phyloP scores from a whole-genome alignment of 768 basidiomycete genomes.

The Pleurotus tuoliensis region DNA sequence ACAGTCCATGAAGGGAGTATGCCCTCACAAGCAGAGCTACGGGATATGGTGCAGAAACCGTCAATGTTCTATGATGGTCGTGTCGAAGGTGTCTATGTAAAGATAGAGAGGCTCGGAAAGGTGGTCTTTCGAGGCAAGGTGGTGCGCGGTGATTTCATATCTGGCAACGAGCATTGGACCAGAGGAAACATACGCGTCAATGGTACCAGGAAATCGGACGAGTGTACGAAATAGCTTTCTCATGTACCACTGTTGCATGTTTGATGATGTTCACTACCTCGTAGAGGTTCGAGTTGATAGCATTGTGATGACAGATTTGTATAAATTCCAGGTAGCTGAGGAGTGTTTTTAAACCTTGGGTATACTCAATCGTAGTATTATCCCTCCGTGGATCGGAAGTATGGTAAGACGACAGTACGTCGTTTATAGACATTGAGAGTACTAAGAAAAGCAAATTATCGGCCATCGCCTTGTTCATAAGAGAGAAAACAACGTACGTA shows the following conservation, averaged over 20 bases:
- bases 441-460: neutral
- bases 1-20: slow-evolving; percentile 38
- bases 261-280: too few species aligned
- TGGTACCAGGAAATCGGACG: slow-evolving; percentile 14
- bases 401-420: too few species aligned
- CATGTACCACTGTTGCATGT: too few species aligned
- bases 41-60: slow-evolving; percentile 38
- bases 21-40: slow-evolving; percentile 35
- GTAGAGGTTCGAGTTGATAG: too few species aligned
- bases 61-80: slow-evolving; percentile 45
- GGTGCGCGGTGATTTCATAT: slow-evolving; percentile 56
- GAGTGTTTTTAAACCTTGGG: too few species aligned
- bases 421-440: slow-evolving; percentile 3
- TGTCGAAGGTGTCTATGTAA: slow-evolving; percentile 57
- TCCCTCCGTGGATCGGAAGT: too few species aligned
- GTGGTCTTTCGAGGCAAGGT: slow-evolving; percentile 50
- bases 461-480: neutral
- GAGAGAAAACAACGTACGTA: neutral
- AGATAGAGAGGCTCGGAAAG: slow-evolving; percentile 38
- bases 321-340: too few species aligned
- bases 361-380: too few species aligned
- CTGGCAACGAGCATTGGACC: slow-evolving; percentile 62
- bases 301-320: too few species aligned
- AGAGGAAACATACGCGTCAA: slow-evolving; percentile 36
- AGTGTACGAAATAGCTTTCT: too few species aligned